Percentiles rank a stretch among this genome's conserved stretches.
These are phyloP conservation scores for Kappamyces sp. DNA, from an alignment of 192 early-diverging fungal genomes.

Conservation along the genomic window DNA sequence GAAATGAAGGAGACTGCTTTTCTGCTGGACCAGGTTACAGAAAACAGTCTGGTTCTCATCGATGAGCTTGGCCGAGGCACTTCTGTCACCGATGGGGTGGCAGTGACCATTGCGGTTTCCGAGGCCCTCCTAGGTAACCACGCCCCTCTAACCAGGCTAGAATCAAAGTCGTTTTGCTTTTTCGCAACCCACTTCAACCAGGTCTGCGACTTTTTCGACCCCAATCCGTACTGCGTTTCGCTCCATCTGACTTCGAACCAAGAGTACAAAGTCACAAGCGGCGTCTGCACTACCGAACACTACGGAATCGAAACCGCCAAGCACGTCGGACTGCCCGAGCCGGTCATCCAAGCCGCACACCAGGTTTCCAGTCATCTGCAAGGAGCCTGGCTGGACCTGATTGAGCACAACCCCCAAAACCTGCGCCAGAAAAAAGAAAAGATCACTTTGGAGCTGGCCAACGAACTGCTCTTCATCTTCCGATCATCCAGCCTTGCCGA, in stretches of 20 bases:
- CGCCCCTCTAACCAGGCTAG: background rate
- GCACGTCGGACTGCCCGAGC: constrained; percentile 11
- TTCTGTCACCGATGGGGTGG: constrained; percentile 63
- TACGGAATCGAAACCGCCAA: constrained; percentile 19
- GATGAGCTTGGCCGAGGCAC: constrained; percentile 86
- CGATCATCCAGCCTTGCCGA: no score
- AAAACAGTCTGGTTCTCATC: constrained; percentile 70
- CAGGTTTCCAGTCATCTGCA: background rate
- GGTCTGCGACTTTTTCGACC: constrained; percentile 1
- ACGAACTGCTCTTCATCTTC: no score
- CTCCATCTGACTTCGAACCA: constrained; percentile 21
- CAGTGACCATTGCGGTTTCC: constrained; percentile 65
- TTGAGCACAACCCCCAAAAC: constrained; percentile 5
- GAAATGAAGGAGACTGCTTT: constrained; percentile 84
- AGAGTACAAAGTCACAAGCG: constrained; percentile 20
- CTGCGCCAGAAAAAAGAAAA: background rate
- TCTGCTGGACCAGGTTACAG: constrained; percentile 68
- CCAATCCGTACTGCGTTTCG: constrained; percentile 19
- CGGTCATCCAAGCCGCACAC: background rate
- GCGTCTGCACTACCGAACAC: background rate
- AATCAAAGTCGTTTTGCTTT: constrained; percentile 50
- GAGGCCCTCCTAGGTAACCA: constrained; percentile 57
- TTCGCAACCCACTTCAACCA: constrained; percentile 69
- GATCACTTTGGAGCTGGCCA: no score
- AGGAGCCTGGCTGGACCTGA: background rate